These are phyloP conservation scores for Penicillium freii DNA, from an alignment of 2,329 filamentous ascomycete species.

Conservation along the genomic window DNA sequence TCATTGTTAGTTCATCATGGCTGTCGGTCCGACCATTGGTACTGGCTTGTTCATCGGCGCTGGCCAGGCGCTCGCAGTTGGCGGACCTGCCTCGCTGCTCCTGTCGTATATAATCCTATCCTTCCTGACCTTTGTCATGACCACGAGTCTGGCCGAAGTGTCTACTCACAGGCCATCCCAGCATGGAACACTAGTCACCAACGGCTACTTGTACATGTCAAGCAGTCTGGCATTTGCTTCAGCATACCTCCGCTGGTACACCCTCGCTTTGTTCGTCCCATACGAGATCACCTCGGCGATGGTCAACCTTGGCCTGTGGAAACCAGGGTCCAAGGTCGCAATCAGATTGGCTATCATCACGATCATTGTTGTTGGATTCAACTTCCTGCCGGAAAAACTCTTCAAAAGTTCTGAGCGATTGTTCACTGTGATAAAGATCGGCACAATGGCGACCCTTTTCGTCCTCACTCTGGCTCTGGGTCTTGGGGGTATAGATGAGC, in stretches of 20 bases:
- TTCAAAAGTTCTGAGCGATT: conserved; percentile 52
- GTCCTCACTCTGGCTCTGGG: conserved; percentile 53
- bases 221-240: conserved; percentile 40
- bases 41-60: conserved; percentile 57
- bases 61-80: conserved; percentile 52
- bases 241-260: conserved; percentile 48
- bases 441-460: conserved; percentile 50
- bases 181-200: conserved; percentile 41
- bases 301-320: conserved; percentile 63
- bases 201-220: conserved; percentile 42
- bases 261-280: conserved; percentile 46
- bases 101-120: conserved; percentile 53
- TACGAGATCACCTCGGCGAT: conserved; percentile 66
- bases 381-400: conserved; percentile 48
- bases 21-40: conserved; percentile 57
- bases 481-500: conserved; percentile 50
- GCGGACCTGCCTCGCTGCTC: conserved; percentile 53
- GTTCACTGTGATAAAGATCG: conserved; percentile 51
- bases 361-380: conserved; percentile 54
- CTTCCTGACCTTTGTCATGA: conserved; percentile 47
- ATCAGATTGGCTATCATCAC: conserved; percentile 54
- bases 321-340: conserved; percentile 37
- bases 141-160: conserved; percentile 46
- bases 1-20: conserved; percentile 44
- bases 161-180: conserved; percentile 38